Conservation (phyloP, 2,329 filamentous ascomycete species). For the Cladosporium colombiae region DNA sequence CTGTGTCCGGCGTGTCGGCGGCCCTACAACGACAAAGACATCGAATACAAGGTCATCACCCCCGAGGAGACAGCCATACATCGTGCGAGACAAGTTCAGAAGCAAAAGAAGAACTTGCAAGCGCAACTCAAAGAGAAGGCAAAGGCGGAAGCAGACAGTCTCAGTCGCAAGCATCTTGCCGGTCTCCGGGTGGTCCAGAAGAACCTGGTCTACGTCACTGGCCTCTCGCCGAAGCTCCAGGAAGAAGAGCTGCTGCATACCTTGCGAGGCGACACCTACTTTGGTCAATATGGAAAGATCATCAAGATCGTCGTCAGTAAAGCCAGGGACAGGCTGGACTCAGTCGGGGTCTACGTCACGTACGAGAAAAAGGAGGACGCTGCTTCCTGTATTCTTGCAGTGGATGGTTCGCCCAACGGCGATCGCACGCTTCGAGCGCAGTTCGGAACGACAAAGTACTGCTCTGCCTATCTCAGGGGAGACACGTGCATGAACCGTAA, state of each 20-base stretch:
- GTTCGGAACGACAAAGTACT: slow-evolving; percentile 96
- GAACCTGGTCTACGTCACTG: slow-evolving; percentile 97
- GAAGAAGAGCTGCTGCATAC: slow-evolving; percentile 93
- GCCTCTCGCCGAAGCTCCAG: slow-evolving; percentile 84
- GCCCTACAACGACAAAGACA: slow-evolving; percentile 94
- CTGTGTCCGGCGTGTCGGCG: slow-evolving; percentile 95
- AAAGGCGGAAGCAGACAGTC: slow-evolving; percentile 92
- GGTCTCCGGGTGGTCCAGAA: slow-evolving; percentile 96
- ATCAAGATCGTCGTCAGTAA: slow-evolving; percentile 99
- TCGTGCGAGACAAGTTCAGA: slow-evolving; percentile 71
- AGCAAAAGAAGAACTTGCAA: slow-evolving; percentile 90
- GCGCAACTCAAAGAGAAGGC: slow-evolving; percentile 91
- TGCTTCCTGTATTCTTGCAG: slow-evolving; percentile 82
- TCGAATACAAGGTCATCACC: slow-evolving; percentile 94
- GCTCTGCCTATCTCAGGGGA: slow-evolving; percentile 91
- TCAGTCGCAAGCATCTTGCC: slow-evolving; percentile 92
- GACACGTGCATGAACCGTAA: slow-evolving; percentile 94
- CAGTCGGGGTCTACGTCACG: slow-evolving; percentile 97
- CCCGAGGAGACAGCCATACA: slow-evolving; percentile 82
- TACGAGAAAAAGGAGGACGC: slow-evolving; percentile 92
- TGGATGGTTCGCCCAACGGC: slow-evolving; percentile 89
- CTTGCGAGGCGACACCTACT: slow-evolving; percentile 86
- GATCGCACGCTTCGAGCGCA: slow-evolving; percentile 77
- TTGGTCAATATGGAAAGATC: slow-evolving; percentile 97
- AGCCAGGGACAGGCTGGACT: slow-evolving; percentile 81